These are phyloP conservation scores for Coffea canephora DNA, from an alignment of 257 asterid genomes.

Conservation along the genomic window DNA sequence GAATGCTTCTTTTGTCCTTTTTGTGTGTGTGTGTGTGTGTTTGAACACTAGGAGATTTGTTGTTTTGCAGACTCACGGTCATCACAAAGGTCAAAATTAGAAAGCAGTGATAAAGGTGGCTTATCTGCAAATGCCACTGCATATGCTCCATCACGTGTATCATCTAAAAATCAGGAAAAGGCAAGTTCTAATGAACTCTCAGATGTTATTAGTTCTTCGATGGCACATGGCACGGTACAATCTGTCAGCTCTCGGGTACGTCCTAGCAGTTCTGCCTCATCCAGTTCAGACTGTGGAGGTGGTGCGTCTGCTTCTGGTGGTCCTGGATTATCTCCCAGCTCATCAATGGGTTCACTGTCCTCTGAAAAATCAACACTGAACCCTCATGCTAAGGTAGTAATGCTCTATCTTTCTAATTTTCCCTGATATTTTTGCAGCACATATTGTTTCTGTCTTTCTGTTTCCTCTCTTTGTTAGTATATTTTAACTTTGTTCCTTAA, in stretches of 20 bases:
- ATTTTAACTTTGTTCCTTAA: background rate
- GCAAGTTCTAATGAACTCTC: conserved; percentile 34
- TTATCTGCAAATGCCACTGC: conserved; percentile 61
- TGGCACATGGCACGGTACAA: conserved; percentile 40
- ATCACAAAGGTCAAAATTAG: conserved; percentile 33
- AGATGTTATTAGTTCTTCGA: conserved; percentile 45
- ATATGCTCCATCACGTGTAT: conserved; percentile 46
- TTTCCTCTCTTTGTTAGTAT: conserved; percentile 1
- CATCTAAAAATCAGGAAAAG: conserved; percentile 60
- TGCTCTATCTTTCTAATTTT: background rate
- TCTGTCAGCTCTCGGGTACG: conserved; percentile 39
- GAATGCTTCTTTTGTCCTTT: background rate
- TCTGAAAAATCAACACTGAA: conserved; percentile 87
- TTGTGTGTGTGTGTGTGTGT: background rate
- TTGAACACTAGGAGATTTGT: background rate
- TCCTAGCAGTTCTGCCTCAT: conserved; percentile 64
- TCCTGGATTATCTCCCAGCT: conserved; percentile 74
- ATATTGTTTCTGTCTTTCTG: background rate
- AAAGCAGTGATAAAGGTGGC: conserved; percentile 46
- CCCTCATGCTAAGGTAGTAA: conserved; percentile 87
- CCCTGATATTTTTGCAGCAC: background rate
- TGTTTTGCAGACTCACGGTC: conserved; percentile 40
- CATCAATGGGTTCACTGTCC: conserved; percentile 79
- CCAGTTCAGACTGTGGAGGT: conserved; percentile 69
- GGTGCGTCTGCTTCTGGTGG: conserved; percentile 64